Base-by-base conservation (phyloP, 164 flowering plant species). In the Vitis vinifera region DNA sequence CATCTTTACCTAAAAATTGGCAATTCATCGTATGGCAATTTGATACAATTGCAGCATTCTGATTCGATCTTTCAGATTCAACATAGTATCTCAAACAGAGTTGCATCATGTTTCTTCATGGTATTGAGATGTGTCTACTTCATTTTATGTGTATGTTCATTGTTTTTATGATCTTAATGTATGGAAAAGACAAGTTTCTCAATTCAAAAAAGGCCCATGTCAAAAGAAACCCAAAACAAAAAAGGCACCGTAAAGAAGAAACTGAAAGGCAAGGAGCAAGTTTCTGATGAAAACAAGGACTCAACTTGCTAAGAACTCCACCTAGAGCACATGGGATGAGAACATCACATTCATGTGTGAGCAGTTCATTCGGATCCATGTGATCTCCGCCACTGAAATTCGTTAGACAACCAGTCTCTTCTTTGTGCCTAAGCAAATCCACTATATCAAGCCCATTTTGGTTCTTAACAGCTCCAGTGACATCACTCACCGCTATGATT, bases 281-380 rank as follows among this genome's bases (percentile, higher is more conserved):
- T 63, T 60, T 17, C 53, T 10, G 31, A 49, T 65, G 11, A 67
- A 59, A 66, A 7, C 27, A 29, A 37, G 72, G 73, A 52, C 50
- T 68, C n/a, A 47, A 91, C 94, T 83, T 91, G 83, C 79, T 87
- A 58, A 91, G 77, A 61, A 91, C 97, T 63, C 93, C 97, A 47
- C 97, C 94, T 19, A 91, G 73, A 44, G 97, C 97, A 75, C 93
- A 89, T 19, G 97, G 97, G 71, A 91, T 80, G 60, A 91, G 93
- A 53, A 91, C 91, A 78, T 91, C 97, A 66, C 97, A 91, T 19
- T 91, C 91, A 63, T 89, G 90, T 12, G 78, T 78, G 37, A 91
- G 93, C 75, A 91, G 67, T 72, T 89, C 90, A 51, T 77, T 52
- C 7, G 82, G 69, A 72, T 86, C 81, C 86, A 91, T 80, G 17